These are phyloP conservation scores for Jatropha podagrica DNA, from an alignment of 441 rosid species.

Conservation along the genomic window DNA sequence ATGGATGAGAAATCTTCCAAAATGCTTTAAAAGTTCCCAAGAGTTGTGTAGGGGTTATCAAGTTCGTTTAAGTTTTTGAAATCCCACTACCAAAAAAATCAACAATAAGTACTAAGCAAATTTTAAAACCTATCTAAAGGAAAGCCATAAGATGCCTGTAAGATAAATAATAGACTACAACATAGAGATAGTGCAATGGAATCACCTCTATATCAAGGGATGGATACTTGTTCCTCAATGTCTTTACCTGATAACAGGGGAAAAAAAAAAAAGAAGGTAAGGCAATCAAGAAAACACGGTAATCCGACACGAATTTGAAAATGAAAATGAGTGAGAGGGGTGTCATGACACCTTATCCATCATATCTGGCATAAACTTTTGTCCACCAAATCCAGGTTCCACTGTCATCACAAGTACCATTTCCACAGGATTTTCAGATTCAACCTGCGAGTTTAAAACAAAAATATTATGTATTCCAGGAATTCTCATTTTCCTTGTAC, in stretches of 20 bases:
- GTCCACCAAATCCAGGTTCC: conserved; percentile 96
- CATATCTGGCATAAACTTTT: conserved; percentile 83
- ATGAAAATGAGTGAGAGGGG: conserved; percentile 4
- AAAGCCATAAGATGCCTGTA: neutral
- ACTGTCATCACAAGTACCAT: conserved; percentile 98
- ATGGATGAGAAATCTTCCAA: neutral
- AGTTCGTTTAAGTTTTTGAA: conserved; percentile 1
- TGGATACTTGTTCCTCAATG: conserved; percentile 70
- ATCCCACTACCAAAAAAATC: neutral
- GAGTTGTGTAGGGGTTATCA: neutral
- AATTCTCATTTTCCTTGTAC: neutral
- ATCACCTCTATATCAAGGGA: conserved; percentile 86
- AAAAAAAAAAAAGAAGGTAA: conserved; percentile 9
- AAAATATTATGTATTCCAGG: neutral
- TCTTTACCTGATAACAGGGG: conserved; percentile 47
- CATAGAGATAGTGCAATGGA: neutral
- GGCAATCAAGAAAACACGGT: neutral
- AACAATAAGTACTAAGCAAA: neutral
- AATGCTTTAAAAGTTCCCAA: neutral
- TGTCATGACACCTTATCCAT: conserved; percentile 66
- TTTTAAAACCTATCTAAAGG: neutral
- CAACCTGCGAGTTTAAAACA: conserved; percentile 42
- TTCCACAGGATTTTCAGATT: conserved; percentile 71
- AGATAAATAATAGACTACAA: neutral
- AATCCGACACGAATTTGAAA: neutral